These are phyloP conservation scores for Leishmania mexicana DNA, from an alignment of 208 protist genomes.

Conservation along the genomic window DNA sequence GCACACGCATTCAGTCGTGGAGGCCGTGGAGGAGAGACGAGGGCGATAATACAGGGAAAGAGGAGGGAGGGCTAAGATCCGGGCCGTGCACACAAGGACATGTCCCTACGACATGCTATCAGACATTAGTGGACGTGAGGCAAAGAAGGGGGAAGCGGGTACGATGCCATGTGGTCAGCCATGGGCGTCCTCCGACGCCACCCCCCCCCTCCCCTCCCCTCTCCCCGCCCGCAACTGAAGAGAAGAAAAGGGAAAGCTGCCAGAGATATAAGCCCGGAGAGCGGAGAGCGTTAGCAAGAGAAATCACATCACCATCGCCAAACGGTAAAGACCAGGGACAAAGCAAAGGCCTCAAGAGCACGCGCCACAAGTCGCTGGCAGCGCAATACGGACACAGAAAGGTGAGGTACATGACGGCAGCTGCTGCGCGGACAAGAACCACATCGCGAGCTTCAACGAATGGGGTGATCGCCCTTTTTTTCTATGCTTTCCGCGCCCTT, in stretches of 20 bases:
- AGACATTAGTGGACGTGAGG: neutral
- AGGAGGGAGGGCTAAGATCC: neutral
- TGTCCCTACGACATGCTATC: neutral
- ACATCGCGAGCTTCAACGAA: neutral
- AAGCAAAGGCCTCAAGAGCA: neutral
- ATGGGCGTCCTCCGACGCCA: no score
- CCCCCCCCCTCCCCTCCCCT: no score
- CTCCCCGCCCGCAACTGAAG: neutral
- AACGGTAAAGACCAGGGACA: neutral
- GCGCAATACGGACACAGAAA: neutral
- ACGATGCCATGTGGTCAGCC: no score
- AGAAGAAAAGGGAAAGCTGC: neutral
- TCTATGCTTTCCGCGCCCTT: neutral
- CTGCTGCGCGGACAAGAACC: neutral
- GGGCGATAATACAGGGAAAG: neutral
- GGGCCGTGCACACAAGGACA: neutral
- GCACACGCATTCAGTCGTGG: neutral
- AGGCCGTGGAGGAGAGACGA: neutral
- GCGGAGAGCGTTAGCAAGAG: neutral
- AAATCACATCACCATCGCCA: neutral
- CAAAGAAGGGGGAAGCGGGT: no score
- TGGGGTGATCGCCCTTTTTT: neutral
- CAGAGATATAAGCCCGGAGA: neutral
- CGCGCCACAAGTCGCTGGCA: neutral
- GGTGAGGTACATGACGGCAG: neutral